A percentile compares a stretch with the other conserved stretches of the same genome.
phyloP scores from a whole-genome alignment of 108 stramenopile species.

The Fistulifera pelliculosa region DNA sequence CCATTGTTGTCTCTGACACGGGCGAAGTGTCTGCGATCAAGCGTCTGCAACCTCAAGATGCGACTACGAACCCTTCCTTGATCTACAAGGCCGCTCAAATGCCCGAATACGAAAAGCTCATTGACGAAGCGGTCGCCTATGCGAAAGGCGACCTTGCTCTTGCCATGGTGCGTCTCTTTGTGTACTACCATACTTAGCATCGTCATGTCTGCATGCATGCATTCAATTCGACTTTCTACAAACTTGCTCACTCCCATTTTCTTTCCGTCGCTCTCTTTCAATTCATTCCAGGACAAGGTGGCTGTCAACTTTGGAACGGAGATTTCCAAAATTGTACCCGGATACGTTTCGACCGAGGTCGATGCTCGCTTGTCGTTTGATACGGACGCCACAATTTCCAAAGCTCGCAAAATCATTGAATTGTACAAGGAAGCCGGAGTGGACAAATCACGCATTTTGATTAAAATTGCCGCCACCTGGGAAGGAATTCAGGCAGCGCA shows the following conservation, averaged over 20 bases:
- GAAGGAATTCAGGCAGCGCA: constrained; percentile 97
- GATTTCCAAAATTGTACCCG: constrained; percentile 96
- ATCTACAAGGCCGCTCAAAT: constrained; percentile 91
- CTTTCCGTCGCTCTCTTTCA: neutral
- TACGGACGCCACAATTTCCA: constrained; percentile 86
- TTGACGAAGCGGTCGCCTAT: constrained; percentile 80
- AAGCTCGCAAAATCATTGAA: constrained; percentile 89
- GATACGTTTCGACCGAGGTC: constrained; percentile 99
- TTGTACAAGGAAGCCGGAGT: constrained; percentile 92
- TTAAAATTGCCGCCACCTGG: constrained; percentile 95
- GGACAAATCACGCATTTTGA: constrained; percentile 88
- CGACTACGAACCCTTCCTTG: constrained; percentile 95
- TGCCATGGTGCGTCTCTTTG: constrained; percentile 56
- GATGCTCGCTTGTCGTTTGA: constrained; percentile 98
- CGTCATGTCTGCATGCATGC: neutral
- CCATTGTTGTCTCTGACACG: constrained; percentile 82
- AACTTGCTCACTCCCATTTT: neutral
- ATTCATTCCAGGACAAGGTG: constrained; percentile 77
- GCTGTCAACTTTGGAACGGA: constrained; percentile 96
- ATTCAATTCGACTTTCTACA: no score
- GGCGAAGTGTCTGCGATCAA: constrained; percentile 90
- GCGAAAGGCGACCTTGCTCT: constrained; percentile 65
- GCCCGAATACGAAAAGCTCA: constrained; percentile 59
- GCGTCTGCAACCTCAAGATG: constrained; percentile 88
- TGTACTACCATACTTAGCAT: neutral